These are phyloP conservation scores for Neonectria faginata DNA, from an alignment of 2,329 filamentous ascomycete species.

Conservation along the genomic window DNA sequence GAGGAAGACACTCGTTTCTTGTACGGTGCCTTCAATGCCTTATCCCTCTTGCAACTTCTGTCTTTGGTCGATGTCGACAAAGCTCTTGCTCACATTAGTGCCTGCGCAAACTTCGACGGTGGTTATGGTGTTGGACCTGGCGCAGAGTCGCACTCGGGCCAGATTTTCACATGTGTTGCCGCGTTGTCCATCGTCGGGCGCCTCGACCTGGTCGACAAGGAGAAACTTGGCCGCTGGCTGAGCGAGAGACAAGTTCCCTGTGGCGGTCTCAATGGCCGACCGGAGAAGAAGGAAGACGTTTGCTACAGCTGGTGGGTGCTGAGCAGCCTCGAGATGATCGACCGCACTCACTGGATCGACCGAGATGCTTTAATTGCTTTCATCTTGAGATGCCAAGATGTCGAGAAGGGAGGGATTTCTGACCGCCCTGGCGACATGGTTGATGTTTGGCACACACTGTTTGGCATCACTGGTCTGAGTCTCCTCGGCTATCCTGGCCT, in stretches of 20 bases:
- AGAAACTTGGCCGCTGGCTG: constrained; percentile 88
- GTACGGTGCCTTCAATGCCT: constrained; percentile 87
- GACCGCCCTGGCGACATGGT: constrained; percentile 95
- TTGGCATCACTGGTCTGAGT: constrained; percentile 89
- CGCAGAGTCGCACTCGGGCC: constrained; percentile 93
- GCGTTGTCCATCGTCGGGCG: constrained; percentile 86
- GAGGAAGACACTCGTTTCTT: constrained; percentile 96
- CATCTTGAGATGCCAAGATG: constrained; percentile 90
- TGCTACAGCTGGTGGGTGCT: constrained; percentile 99
- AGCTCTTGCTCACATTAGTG: constrained; percentile 81
- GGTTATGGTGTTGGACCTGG: constrained; percentile 91
- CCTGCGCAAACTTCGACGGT: constrained; percentile 93
- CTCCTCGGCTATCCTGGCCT: constrained; percentile 82
- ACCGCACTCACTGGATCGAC: constrained; percentile 92
- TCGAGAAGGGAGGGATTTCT: constrained; percentile 84
- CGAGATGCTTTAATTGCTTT: constrained; percentile 80
- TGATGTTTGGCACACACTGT: constrained; percentile 95
- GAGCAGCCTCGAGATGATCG: constrained; percentile 91
- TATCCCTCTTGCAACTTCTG: constrained; percentile 84
- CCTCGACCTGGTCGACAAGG: constrained; percentile 83
- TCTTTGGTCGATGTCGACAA: constrained; percentile 81
- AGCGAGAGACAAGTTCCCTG: constrained; percentile 90
- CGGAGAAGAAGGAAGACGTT: constrained; percentile 95
- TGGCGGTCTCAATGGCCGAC: constrained; percentile 91
- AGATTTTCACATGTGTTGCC: constrained; percentile 94